Evolutionary conservation across 2,329 filamentous ascomycete species (phyloP), one percentile per base, ranked within the genome.

Genomic region (Daldinia eschscholtzii): DNA sequence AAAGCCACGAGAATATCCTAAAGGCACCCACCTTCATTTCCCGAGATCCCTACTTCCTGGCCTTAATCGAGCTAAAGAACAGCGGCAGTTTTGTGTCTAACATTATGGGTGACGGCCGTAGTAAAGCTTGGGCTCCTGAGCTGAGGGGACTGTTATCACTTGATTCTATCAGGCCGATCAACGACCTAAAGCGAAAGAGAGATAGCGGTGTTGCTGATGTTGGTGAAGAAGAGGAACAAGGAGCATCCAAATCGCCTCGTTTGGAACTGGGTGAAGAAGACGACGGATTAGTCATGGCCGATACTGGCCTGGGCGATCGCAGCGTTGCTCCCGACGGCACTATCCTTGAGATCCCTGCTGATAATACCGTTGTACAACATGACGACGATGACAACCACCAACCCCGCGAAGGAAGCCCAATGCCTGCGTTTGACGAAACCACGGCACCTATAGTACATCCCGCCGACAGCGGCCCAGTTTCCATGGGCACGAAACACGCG

Each of bases 111-210:
- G 93, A 94, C 69, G 92, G 91, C 41, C 89, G 92, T 70, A 91
- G 90, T 73, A 87, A 88, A 72, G 89, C 88, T 46, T 98, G 94
- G 94, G 95, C 95, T 3, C 95, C 95, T 0, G 96, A 99, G 81
- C 86, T 99, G 20, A 91, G 93, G 67, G 93, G 92, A n/a, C 89
- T 99, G 75, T 84, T 98, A n/a, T 97, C 94, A 1, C 84, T 98
- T 46, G 93, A 97, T 72, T 87, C 93, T 13, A 87, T 97, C 15
- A 90, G 91, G 68, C 89, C 89, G 64, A 87, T 91, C 46, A 91
- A 90, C 65, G 93, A 97, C 68, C 86, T 95, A 62, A 99, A 98
- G 87, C 89, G 96, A 66, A 99, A 99, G 86, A 91, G 96, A 30
- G 94, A 97, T 76, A 94, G 91, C 75, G 94, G 92, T 26, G 89